A percentile compares a stretch with the other conserved stretches of the same genome.
Conservation (phyloP, 1,284 basidiomycete species). For the Cystobasidiaceae sp. region DNA sequence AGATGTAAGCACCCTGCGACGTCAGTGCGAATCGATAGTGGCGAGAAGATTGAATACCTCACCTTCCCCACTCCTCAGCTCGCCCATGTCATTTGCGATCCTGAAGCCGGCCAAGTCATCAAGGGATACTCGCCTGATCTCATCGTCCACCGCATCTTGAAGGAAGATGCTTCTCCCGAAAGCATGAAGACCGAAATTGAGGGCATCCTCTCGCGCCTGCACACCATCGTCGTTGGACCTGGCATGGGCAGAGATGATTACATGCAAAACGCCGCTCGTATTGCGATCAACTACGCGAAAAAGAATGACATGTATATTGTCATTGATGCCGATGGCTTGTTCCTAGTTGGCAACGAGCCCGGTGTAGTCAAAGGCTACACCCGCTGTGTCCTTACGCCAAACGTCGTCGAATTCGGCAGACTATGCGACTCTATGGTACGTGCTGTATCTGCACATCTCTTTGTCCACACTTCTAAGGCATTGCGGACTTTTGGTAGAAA, state of each 20-base stretch:
- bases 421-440: conserved; percentile 67
- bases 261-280: conserved; percentile 67
- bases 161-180: conserved; percentile 51
- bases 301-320: conserved; percentile 76
- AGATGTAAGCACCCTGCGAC: neutral
- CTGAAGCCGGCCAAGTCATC: conserved; percentile 71
- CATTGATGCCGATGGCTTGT: conserved; percentile 86
- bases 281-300: conserved; percentile 52
- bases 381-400: conserved; percentile 81
- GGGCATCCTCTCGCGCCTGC: conserved; percentile 70
- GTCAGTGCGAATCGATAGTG: neutral
- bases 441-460: conserved; percentile 32
- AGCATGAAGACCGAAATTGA: conserved; percentile 59
- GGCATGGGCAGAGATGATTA: conserved; percentile 82
- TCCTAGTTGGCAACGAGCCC: conserved; percentile 68
- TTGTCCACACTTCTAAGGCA: too few relatives aligned
- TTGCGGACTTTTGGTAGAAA: conserved; percentile 51
- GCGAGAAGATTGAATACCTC: neutral
- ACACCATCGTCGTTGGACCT: conserved; percentile 87
- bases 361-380: conserved; percentile 71
- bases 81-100: conserved; percentile 74
- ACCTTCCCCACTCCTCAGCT: conserved; percentile 62
- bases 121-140: conserved; percentile 91
- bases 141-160: conserved; percentile 88
- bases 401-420: conserved; percentile 86